phyloP scores from a whole-genome alignment of 2,329 filamentous ascomycete genomes.

The Sporothrix sp. region DNA sequence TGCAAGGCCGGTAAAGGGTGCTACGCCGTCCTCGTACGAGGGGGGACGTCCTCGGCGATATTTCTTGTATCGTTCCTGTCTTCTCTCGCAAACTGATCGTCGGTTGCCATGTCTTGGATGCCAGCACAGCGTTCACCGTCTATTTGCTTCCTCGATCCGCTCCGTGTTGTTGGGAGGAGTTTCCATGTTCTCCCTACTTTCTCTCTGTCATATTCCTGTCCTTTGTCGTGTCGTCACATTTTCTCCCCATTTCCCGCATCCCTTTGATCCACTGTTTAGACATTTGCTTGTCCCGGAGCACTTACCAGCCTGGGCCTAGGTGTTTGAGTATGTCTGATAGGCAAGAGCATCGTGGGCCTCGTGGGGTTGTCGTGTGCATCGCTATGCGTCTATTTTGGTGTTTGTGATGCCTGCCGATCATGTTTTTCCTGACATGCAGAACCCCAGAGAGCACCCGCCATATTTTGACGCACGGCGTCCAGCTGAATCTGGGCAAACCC shows the following conservation, averaged over 20 bases:
- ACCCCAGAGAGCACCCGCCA: too few relatives aligned
- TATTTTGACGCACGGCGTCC: background rate
- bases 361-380: background rate
- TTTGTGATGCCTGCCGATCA: background rate
- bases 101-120: too few relatives aligned
- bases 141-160: background rate
- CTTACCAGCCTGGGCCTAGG: constrained; percentile 3
- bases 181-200: background rate
- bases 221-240: too few relatives aligned
- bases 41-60: too few relatives aligned
- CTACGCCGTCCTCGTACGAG: too few relatives aligned
- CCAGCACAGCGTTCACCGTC: too few relatives aligned
- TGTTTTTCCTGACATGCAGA: background rate
- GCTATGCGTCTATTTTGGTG: background rate
- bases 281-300: constrained; percentile 5
- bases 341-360: background rate
- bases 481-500: background rate
- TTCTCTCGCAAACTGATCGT: too few relatives aligned
- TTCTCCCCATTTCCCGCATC: background rate
- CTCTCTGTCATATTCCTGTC: background rate
- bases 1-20: too few relatives aligned
- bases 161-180: too few relatives aligned
- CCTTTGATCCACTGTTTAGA: background rate
- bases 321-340: constrained; percentile 6
- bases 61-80: too few relatives aligned